Conservation (phyloP, 108 stramenopile species). For the Seminavis robusta region DNA sequence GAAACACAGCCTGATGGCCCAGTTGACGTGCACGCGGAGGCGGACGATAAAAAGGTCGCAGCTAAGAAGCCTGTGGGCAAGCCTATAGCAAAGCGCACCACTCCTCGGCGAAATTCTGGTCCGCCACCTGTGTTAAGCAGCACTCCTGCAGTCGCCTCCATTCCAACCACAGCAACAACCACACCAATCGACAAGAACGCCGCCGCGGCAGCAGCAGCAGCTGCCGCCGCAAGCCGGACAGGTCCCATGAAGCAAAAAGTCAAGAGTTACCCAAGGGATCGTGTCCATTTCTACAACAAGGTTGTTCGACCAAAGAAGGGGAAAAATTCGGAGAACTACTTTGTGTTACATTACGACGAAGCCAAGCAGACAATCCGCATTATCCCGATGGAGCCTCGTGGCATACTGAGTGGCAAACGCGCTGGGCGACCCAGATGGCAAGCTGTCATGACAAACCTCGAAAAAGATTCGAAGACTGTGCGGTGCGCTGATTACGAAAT, state of each 20-base stretch:
- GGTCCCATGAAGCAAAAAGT: slow-evolving; percentile 36
- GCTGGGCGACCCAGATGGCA: slow-evolving; percentile 49
- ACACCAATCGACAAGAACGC: neutral
- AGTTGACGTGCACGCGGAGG: no score
- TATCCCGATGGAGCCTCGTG: slow-evolving; percentile 33
- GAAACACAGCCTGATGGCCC: no score
- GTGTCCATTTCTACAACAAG: slow-evolving; percentile 49
- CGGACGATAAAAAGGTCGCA: no score
- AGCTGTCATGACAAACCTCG: slow-evolving; percentile 14
- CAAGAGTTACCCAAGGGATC: slow-evolving; percentile 29
- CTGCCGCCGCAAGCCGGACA: neutral
- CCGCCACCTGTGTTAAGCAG: no score
- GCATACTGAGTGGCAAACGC: slow-evolving; percentile 37
- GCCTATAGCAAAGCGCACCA: no score
- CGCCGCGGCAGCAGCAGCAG: neutral
- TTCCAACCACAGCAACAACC: neutral
- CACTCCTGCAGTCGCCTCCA: no score
- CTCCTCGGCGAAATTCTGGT: no score
- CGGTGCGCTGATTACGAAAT: slow-evolving; percentile 18
- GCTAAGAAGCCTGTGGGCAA: no score
- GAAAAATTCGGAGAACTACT: slow-evolving; percentile 28
- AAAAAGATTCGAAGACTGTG: slow-evolving; percentile 22
- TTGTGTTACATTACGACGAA: slow-evolving; percentile 50
- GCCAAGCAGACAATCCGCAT: slow-evolving; percentile 11
- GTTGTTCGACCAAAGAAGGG: slow-evolving; percentile 25